Base-by-base conservation (phyloP, 2,329 filamentous ascomycete species). In the Chaetomium sp. region DNA sequence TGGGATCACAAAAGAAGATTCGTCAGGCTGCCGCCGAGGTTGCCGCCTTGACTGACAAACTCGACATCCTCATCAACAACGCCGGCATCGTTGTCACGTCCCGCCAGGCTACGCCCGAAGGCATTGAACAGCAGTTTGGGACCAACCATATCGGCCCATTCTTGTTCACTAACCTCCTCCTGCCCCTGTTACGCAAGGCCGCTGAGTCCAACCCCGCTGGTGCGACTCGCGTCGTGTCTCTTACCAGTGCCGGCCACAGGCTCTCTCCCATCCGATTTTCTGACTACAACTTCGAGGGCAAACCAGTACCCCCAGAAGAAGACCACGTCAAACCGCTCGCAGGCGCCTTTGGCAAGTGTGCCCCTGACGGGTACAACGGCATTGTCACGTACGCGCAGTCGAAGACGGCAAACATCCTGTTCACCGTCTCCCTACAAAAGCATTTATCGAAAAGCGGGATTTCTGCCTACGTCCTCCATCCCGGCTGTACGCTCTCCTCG, bases 111-210 rank as follows among this genome's bases (percentile, higher is more conserved):
- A 53, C 74, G 3, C 66, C 71, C 1, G 76, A 79, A 51, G 77
- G 77, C 1, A 71, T 78, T 50, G 77, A 79, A 63, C 57, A 70
- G 59, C 70, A 71, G 35, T 71, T 72, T 2, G 81, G 78, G 8
- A 77, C 78, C n/a, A 85, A 84, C 70, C 79, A 85, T 68, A 69
- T 85, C 12, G 79, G 81, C 0, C 80, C 83, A 54, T 83, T 83
- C 68, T 70, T 83, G 4, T 74, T 84, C 27, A 80, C 81, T 1
- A 81, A 81, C 67, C 74, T 83, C 31, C 75, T 84, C 19, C 70
- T 81, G 57, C 78, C 80, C 0, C 78, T 79, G n/a, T 68, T 84
- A 3, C 69, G 77, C 35, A 73, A 74, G 5, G 77, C 77, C 0
- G 78, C 77, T 0, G 65, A 72, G 10, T 68, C 47, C 1, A 67